phyloP scores from a whole-genome alignment of 2,329 filamentous ascomycete genomes.

The Cadophora malorum region DNA sequence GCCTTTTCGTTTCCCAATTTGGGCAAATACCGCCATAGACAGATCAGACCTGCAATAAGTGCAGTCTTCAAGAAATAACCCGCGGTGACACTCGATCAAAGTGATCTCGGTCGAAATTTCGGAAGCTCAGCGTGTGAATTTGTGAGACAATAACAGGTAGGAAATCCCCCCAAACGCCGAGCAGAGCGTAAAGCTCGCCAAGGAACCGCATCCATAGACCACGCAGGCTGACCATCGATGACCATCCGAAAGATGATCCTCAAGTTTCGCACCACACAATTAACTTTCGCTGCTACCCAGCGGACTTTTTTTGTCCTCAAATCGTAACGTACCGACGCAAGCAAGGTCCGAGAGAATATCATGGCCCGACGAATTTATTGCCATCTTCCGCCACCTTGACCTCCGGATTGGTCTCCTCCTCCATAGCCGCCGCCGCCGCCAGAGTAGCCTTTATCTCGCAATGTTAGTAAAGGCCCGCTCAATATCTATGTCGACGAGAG shows the following conservation, averaged over 20 bases:
- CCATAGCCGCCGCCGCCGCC: constrained; percentile 40
- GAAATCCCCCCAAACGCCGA: constrained; percentile 44
- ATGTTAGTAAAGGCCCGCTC: constrained; percentile 33
- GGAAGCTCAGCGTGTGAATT: constrained; percentile 37
- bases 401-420: constrained; percentile 39
- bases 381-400: constrained; percentile 42
- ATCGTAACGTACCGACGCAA: constrained; percentile 39
- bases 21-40: constrained; percentile 42
- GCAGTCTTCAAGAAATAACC: constrained; percentile 40
- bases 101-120: constrained; percentile 41
- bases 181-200: constrained; percentile 43
- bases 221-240: constrained; percentile 39
- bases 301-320: constrained; percentile 44
- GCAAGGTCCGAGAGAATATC: constrained; percentile 41
- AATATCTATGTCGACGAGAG: constrained; percentile 18
- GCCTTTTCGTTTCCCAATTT: constrained; percentile 38
- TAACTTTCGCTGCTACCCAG: constrained; percentile 45
- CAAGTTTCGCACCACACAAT: constrained; percentile 42
- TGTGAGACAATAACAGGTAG: constrained; percentile 42
- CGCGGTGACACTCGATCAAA: constrained; percentile 38
- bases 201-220: constrained; percentile 45
- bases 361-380: constrained; percentile 34
- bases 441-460: constrained; percentile 37
- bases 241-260: constrained; percentile 37
- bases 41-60: constrained; percentile 38